Evolutionary conservation across 345 rosid species (phyloP).

Genomic region (Eucalyptus leucophloia): DNA sequence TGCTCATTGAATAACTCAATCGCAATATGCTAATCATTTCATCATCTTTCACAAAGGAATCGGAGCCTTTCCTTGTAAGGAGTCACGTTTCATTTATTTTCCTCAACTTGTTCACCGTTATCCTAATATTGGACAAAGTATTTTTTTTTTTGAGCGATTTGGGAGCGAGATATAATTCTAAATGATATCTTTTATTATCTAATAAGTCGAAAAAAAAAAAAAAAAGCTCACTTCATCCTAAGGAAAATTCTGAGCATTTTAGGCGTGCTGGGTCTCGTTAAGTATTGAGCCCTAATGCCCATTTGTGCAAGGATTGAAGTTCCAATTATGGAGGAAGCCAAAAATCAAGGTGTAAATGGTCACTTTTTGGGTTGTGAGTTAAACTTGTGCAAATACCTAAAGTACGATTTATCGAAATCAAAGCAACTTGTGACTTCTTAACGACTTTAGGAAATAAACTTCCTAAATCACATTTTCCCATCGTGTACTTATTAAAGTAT

Average conservation of each 20-base stretch:
- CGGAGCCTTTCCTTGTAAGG: no score
- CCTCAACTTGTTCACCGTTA: no score
- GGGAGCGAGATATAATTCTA: no score
- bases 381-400: not conserved
- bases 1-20: not conserved
- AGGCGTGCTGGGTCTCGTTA: not conserved
- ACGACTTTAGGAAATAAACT: not conserved
- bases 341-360: no score
- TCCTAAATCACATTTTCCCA: not conserved
- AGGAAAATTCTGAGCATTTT: not conserved
- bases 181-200: no score
- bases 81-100: no score
- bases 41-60: no score
- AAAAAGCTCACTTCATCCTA: not conserved
- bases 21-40: not conserved
- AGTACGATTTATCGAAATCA: not conserved
- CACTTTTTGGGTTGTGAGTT: no score
- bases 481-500: not conserved
- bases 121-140: no score
- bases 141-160: not conserved
- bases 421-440: not conserved
- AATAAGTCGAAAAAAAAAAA: no score
- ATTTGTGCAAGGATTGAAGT: not conserved
- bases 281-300: no score
- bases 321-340: accelerated